These are phyloP conservation scores for Scheffersomyces quercinus DNA, from an alignment of 1,139 yeast genomes.

Conservation along the genomic window DNA sequence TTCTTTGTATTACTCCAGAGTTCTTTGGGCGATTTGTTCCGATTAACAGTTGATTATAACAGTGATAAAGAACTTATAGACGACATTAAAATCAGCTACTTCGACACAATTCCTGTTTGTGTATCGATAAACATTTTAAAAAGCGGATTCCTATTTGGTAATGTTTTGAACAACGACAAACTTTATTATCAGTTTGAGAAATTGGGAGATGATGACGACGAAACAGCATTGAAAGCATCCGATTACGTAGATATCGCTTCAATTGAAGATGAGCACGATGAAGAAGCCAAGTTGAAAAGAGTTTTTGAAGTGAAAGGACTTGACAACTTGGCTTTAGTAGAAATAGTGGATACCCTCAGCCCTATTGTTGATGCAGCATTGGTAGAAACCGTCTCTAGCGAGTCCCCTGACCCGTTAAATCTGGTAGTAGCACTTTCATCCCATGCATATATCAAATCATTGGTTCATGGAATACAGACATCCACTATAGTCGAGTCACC, in stretches of 20 bases:
- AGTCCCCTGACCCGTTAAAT: conserved; percentile 36
- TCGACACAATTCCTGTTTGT: conserved; percentile 72
- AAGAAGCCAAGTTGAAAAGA: background rate
- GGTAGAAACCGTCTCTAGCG: conserved; percentile 32
- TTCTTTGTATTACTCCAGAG: conserved; percentile 78
- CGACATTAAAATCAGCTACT: conserved; percentile 44
- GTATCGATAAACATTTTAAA: conserved; percentile 60
- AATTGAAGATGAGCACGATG: background rate
- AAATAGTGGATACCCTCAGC: conserved; percentile 51
- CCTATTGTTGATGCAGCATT: conserved; percentile 59
- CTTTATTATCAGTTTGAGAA: conserved; percentile 73
- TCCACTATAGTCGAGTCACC: conserved; percentile 69
- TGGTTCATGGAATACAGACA: conserved; percentile 63
- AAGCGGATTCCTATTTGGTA: conserved; percentile 75
- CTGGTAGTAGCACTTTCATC: conserved; percentile 33
- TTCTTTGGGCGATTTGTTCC: conserved; percentile 75
- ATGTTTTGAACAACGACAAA: conserved; percentile 63
- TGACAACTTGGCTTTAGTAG: conserved; percentile 62
- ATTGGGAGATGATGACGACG: conserved; percentile 57
- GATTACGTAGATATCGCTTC: background rate
- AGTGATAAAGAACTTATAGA: conserved; percentile 45
- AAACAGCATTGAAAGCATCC: conserved; percentile 1
- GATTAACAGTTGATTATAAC: conserved; percentile 50
- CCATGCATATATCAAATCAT: conserved; percentile 46
- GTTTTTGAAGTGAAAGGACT: conserved; percentile 30